These are phyloP conservation scores for Protomyces pachydermus DNA, from an alignment of 1,139 yeast genomes.

Conservation along the genomic window DNA sequence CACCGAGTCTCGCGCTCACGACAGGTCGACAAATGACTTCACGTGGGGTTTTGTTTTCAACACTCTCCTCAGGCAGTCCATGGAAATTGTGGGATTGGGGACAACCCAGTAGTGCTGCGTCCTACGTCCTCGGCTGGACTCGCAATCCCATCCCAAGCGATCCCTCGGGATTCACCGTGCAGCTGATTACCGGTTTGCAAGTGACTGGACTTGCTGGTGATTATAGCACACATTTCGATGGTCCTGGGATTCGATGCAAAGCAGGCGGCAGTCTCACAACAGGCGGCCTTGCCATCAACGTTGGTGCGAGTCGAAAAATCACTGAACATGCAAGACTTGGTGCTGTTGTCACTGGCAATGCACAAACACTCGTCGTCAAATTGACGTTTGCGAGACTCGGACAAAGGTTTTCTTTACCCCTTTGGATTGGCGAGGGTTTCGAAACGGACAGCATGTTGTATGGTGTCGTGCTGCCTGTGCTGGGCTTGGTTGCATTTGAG, in stretches of 20 bases:
- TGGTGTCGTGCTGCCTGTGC: conserved; percentile 22
- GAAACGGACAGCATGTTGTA: conserved; percentile 22
- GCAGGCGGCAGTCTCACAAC: conserved; percentile 24
- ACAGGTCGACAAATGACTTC: conserved; percentile 25
- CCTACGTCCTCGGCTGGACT: conserved; percentile 20
- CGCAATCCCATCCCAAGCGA: conserved; percentile 12
- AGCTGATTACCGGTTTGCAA: conserved; percentile 24
- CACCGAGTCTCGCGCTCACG: conserved; percentile 25
- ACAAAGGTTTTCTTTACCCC: conserved; percentile 23
- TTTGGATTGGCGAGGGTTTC: conserved; percentile 22
- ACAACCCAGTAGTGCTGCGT: conserved; percentile 14
- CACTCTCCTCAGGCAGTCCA: conserved; percentile 20
- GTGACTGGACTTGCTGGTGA: conserved; percentile 24
- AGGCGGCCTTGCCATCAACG: conserved; percentile 18
- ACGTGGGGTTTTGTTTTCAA: conserved; percentile 17
- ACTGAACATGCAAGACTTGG: conserved; percentile 24
- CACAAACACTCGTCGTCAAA: conserved; percentile 12
- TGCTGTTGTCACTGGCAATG: conserved; percentile 12
- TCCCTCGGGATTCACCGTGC: conserved; percentile 16
- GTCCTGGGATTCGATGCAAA: conserved; percentile 16
- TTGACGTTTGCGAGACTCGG: conserved; percentile 25
- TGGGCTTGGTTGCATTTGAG: conserved; percentile 24
- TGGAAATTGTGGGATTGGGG: conserved; percentile 24
- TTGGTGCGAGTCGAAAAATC: conserved; percentile 19
- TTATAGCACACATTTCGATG: conserved; percentile 10